Evolutionary conservation across 2,329 filamentous ascomycete species (phyloP).

Genomic region (Xylariaceae sp.): DNA sequence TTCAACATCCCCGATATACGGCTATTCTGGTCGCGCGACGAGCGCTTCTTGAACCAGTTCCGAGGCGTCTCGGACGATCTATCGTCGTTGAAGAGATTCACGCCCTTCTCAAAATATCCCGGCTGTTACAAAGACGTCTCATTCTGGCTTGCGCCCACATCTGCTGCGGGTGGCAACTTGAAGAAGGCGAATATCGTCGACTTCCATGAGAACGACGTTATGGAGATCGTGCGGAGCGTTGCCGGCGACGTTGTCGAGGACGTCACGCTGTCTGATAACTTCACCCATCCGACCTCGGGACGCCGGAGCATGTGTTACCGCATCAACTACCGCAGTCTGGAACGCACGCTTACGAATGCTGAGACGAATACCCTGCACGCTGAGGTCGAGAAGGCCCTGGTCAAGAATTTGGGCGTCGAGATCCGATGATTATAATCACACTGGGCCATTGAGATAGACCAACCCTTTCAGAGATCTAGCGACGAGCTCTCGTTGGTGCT

Average conservation of each 20-base stretch:
- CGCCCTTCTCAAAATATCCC: constrained; percentile 88
- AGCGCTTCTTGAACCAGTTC: constrained; percentile 86
- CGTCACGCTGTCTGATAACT: constrained; percentile 78
- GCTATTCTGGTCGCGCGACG: constrained; percentile 88
- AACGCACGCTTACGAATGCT: constrained; percentile 80
- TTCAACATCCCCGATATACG: constrained; percentile 96
- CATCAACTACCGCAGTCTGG: constrained; percentile 88
- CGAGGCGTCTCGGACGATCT: constrained; percentile 53
- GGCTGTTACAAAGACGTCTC: constrained; percentile 87
- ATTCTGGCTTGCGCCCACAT: constrained; percentile 70
- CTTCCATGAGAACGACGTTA: constrained; percentile 94
- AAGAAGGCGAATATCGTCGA: constrained; percentile 36
- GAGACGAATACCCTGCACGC: constrained; percentile 77
- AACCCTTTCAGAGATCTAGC: too few species aligned
- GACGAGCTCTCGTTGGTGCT: too few species aligned
- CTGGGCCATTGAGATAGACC: too few species aligned
- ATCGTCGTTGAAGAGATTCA: constrained; percentile 57
- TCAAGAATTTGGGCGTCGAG: constrained; percentile 72
- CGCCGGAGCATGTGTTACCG: constrained; percentile 85
- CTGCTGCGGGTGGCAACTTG: constrained; percentile 44
- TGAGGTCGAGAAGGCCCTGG: constrained; percentile 60
- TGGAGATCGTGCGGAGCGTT: constrained; percentile 86
- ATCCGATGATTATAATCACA: too few species aligned
- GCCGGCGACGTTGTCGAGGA: constrained; percentile 85
- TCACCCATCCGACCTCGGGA: constrained; percentile 80